Evolutionary conservation across 1,139 yeast species (phyloP).

Genomic region (Wickerhamomyces sp.): DNA sequence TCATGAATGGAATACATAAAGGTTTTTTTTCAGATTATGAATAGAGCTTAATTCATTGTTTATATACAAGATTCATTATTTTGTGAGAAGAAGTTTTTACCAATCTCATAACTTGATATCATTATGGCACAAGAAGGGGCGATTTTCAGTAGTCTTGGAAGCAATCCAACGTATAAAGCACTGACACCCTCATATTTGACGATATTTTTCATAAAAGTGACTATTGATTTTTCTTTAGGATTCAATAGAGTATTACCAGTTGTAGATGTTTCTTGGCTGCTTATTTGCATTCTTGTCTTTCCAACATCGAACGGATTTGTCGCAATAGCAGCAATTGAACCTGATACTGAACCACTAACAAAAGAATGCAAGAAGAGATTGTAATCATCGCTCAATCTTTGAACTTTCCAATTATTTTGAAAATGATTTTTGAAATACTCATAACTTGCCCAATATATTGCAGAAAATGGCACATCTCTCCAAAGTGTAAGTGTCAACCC

Average conservation of each 20-base stretch:
- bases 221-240: slow-evolving; percentile 46
- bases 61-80: slow-evolving; percentile 3
- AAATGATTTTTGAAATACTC: slow-evolving; percentile 40
- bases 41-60: not conserved
- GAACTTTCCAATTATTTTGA: slow-evolving; percentile 10
- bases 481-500: slow-evolving; percentile 87
- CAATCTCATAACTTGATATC: slow-evolving; percentile 92
- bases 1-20: slow-evolving; percentile 15
- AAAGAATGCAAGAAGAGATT: slow-evolving; percentile 68
- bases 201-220: slow-evolving; percentile 58
- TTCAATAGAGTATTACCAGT: slow-evolving; percentile 13
- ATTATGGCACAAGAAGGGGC: slow-evolving; percentile 98
- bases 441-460: slow-evolving; percentile 89
- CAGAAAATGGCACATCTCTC: slow-evolving; percentile 97
- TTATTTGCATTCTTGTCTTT: slow-evolving; percentile 81
- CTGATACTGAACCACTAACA: slow-evolving; percentile 79
- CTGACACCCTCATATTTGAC: slow-evolving; percentile 65
- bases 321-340: slow-evolving; percentile 75
- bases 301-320: slow-evolving; percentile 98
- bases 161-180: slow-evolving; percentile 79
- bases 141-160: slow-evolving; percentile 82
- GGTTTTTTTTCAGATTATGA: not conserved
- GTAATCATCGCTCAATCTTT: slow-evolving; percentile 24
- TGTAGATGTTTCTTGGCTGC: slow-evolving; percentile 13
- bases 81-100: slow-evolving; percentile 57